Conservation (phyloP, 441 rosid genomes). For the Pelargonium myrrhifolium region DNA sequence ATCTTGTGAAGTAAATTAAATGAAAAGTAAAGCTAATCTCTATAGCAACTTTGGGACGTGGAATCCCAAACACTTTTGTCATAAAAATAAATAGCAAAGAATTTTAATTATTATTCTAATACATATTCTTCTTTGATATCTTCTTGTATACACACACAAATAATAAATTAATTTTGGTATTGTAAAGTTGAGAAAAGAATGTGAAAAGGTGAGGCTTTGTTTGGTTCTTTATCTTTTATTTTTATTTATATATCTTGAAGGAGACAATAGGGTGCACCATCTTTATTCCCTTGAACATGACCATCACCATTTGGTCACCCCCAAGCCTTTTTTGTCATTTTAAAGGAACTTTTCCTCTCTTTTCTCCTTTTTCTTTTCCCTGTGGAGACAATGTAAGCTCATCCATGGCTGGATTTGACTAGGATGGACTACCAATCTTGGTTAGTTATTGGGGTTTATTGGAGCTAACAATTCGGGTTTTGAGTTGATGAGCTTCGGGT, state of each 20-base stretch:
- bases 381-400: neutral
- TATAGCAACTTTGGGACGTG: neutral
- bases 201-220: slow-evolving; percentile 1
- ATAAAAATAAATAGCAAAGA: no score
- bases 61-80: neutral
- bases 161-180: neutral
- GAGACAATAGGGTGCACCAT: neutral
- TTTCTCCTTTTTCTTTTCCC: neutral
- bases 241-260: no score
- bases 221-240: neutral
- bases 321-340: slow-evolving; percentile 1
- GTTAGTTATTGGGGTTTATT: neutral
- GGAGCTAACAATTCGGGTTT: no score
- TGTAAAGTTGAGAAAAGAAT: neutral
- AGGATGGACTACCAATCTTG: neutral
- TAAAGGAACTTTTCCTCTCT: neutral
- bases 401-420: neutral
- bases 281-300: neutral
- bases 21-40: neutral
- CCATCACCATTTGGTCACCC: slow-evolving; percentile 1
- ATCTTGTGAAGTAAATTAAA: neutral
- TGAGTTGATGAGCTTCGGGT: no score
- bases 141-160: neutral
- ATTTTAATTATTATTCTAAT: no score
- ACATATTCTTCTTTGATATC: no score